These are phyloP conservation scores for Microdochium trichocladiopsis DNA, from an alignment of 2,329 filamentous ascomycete species.

Conservation along the genomic window DNA sequence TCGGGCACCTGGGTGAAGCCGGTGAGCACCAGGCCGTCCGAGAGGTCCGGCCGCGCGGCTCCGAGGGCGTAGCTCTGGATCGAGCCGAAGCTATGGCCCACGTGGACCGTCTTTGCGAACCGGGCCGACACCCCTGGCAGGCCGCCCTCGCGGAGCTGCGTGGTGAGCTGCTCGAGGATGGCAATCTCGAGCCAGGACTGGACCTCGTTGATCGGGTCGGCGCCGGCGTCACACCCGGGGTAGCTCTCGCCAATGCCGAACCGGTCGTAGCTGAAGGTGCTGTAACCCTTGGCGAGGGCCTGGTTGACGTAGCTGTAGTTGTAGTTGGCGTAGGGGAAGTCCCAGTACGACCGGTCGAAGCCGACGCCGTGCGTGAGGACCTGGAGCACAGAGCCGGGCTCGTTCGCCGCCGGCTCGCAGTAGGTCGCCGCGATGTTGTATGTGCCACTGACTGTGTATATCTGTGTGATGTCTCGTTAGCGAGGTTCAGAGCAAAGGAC, in stretches of 20 bases:
- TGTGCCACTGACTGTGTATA: constrained; percentile 39
- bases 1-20: constrained; percentile 45
- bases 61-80: constrained; percentile 49
- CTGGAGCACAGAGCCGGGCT: constrained; percentile 31
- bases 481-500: not conserved
- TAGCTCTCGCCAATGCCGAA: constrained; percentile 53
- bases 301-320: constrained; percentile 56
- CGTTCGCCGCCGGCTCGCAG: constrained; percentile 45
- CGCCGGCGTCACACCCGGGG: constrained; percentile 43
- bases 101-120: constrained; percentile 43
- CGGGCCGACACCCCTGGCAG: constrained; percentile 30
- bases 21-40: constrained; percentile 52
- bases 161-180: constrained; percentile 47
- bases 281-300: constrained; percentile 49
- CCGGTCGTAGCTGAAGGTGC: constrained; percentile 54
- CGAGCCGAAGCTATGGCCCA: constrained; percentile 60
- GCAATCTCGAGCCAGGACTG: constrained; percentile 52
- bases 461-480: constrained; percentile 25
- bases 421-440: constrained; percentile 55
- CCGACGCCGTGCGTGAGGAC: constrained; percentile 47
- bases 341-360: constrained; percentile 55
- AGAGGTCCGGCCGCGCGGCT: constrained; percentile 41
- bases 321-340: constrained; percentile 46
- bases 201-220: constrained; percentile 41
- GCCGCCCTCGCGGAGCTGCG: constrained; percentile 33